A percentile compares a stretch with the other conserved stretches of the same genome.
Conservation (phyloP, 176 grass and related monocot genomes). For the Aegilops bicornis region DNA sequence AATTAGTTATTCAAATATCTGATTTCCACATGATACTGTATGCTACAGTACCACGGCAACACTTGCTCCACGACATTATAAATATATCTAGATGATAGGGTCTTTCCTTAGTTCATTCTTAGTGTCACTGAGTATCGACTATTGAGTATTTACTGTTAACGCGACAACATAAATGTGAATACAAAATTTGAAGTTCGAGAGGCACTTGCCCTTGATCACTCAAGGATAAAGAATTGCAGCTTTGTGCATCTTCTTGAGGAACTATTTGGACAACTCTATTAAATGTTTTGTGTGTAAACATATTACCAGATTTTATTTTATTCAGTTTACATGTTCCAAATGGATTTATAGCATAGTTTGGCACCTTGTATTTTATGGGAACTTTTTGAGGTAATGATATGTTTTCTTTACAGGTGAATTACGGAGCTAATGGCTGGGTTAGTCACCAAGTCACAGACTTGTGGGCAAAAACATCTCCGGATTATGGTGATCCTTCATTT, state of each 20-base stretch:
- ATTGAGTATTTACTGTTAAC: not conserved
- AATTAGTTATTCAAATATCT: not conserved
- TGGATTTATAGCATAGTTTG: not conserved
- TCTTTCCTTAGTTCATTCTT: not conserved
- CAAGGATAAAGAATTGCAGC: not conserved
- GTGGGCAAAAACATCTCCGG: conserved; percentile 92
- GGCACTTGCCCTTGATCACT: not conserved
- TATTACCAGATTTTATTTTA: not conserved
- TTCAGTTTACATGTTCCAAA: not conserved
- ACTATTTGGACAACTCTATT: not conserved
- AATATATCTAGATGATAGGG: not conserved
- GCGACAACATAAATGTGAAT: not conserved
- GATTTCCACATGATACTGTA: not conserved
- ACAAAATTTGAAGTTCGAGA: not conserved
- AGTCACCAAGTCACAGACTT: conserved; percentile 90
- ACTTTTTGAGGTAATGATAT: not conserved
- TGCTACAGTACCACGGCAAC: too few relatives aligned
- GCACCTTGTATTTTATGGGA: not conserved
- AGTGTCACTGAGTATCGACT: not conserved
- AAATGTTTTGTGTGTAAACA: not conserved
- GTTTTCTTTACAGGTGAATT: conserved; percentile 64
- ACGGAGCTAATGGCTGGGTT: conserved; percentile 76
- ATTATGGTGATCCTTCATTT: conserved; percentile 67
- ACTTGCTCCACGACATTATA: too few relatives aligned
- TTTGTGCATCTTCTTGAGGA: not conserved